phyloP scores from a whole-genome alignment of 2,329 filamentous ascomycete genomes.

The Ilyonectria mors-panacis region DNA sequence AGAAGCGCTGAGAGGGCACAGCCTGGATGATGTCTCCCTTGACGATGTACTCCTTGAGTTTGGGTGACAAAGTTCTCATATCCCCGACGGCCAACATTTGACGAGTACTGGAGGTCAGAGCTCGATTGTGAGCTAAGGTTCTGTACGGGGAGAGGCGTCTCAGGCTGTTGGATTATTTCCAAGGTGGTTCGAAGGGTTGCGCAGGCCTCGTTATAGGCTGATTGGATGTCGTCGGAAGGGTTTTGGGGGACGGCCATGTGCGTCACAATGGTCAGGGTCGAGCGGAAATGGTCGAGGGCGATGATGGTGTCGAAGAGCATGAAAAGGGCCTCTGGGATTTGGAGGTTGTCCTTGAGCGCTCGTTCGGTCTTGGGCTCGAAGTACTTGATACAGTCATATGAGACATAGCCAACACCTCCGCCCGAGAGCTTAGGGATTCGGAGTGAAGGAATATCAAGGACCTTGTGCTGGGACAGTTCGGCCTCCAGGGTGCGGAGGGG shows the following conservation, averaged over 20 bases:
- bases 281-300: slow-evolving; percentile 95
- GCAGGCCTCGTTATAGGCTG: slow-evolving; percentile 69
- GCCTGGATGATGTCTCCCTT: slow-evolving; percentile 97
- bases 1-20: slow-evolving; percentile 94
- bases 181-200: slow-evolving; percentile 73
- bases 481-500: slow-evolving; percentile 86
- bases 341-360: slow-evolving; percentile 87
- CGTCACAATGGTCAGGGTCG: slow-evolving; percentile 92
- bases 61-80: slow-evolving; percentile 91
- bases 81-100: slow-evolving; percentile 89
- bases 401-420: slow-evolving; percentile 95
- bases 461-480: slow-evolving; percentile 83
- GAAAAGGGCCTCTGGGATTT: slow-evolving; percentile 94
- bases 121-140: slow-evolving; percentile 69
- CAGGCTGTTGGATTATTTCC: slow-evolving; percentile 78
- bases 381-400: slow-evolving; percentile 97
- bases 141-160: slow-evolving; percentile 84
- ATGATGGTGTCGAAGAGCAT: slow-evolving; percentile 98
- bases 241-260: slow-evolving; percentile 81
- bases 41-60: slow-evolving; percentile 90
- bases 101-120: slow-evolving; percentile 84
- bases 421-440: slow-evolving; percentile 89
- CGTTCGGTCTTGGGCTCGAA: slow-evolving; percentile 98
- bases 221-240: slow-evolving; percentile 64
- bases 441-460: slow-evolving; percentile 87